phyloP scores from a whole-genome alignment of 768 basidiomycete species.

The Leccinum subtestaceum region DNA sequence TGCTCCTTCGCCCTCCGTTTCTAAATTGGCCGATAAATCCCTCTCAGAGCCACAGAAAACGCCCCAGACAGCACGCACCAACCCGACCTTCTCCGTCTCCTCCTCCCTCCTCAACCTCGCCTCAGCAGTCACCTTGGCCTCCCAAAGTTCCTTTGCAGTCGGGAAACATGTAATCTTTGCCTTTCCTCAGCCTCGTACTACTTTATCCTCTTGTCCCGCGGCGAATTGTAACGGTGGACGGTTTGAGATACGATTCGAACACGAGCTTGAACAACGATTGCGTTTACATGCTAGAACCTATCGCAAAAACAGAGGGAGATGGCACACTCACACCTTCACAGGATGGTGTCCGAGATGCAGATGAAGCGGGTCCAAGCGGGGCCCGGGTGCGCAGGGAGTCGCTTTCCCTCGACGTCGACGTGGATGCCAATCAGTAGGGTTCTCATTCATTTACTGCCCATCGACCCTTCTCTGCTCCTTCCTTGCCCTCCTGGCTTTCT shows the following conservation, averaged over 20 bases:
- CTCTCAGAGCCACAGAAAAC: background rate
- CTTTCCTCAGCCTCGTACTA: conserved; percentile 78
- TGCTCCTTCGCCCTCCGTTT: conserved; percentile 59
- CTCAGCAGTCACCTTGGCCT: conserved; percentile 65
- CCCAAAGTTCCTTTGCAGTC: conserved; percentile 72
- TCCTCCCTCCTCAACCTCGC: conserved; percentile 63
- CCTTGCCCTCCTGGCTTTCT: no score
- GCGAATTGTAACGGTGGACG: conserved; percentile 62
- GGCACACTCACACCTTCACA: no score
- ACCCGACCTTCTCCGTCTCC: no score
- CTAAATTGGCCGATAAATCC: conserved; percentile 39
- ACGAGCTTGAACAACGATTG: conserved; percentile 71
- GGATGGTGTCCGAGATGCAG: no score
- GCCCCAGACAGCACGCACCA: conserved; percentile 46
- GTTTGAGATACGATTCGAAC: conserved; percentile 56
- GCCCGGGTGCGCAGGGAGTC: no score
- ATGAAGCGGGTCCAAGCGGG: no score
- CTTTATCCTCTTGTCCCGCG: conserved; percentile 70
- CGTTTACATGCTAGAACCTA: conserved; percentile 38
- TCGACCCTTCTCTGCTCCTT: no score
- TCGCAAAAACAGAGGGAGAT: no score
- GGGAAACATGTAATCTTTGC: conserved; percentile 72
- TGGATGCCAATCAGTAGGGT: no score
- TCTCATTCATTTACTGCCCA: no score
- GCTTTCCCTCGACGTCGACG: no score